These are phyloP conservation scores for Magnusiomyces fungicola DNA, from an alignment of 1,139 yeast genomes.

Conservation along the genomic window DNA sequence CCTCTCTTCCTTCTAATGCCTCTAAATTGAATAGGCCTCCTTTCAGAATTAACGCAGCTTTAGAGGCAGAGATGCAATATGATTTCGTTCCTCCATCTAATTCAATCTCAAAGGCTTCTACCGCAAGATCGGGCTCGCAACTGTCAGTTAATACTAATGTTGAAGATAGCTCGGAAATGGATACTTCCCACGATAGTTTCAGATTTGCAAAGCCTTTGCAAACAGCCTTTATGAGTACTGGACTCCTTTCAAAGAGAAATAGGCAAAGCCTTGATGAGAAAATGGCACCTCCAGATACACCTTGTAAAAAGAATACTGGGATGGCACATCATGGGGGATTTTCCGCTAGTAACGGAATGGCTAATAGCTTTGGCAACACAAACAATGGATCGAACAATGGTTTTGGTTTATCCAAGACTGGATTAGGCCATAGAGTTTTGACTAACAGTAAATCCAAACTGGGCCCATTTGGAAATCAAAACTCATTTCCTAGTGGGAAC, in stretches of 20 bases:
- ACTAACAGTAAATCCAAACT: no score
- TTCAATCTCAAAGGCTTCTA: no score
- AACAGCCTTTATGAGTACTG: constrained; percentile 74
- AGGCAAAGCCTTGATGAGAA: constrained; percentile 26
- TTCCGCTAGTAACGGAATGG: no score
- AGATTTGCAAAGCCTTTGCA: constrained; percentile 76
- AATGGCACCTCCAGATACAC: constrained; percentile 62
- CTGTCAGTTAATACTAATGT: no score
- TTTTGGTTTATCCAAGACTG: no score
- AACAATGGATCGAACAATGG: no score
- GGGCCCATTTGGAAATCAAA: no score
- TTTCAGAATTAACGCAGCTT: constrained; percentile 22
- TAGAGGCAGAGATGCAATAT: constrained; percentile 25
- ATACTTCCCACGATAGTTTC: constrained; percentile 43
- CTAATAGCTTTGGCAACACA: no score
- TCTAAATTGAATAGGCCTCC: constrained; percentile 6
- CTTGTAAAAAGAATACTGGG: constrained; percentile 70
- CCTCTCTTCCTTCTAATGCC: not conserved
- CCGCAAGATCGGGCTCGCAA: no score
- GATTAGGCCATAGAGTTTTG: no score
- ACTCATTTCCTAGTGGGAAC: no score
- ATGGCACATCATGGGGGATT: no score
- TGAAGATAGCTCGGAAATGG: not conserved
- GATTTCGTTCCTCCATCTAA: not conserved
- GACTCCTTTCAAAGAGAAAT: constrained; percentile 64